phyloP scores from a whole-genome alignment of 2,329 filamentous ascomycete genomes.

The Cladosporium sp. region DNA sequence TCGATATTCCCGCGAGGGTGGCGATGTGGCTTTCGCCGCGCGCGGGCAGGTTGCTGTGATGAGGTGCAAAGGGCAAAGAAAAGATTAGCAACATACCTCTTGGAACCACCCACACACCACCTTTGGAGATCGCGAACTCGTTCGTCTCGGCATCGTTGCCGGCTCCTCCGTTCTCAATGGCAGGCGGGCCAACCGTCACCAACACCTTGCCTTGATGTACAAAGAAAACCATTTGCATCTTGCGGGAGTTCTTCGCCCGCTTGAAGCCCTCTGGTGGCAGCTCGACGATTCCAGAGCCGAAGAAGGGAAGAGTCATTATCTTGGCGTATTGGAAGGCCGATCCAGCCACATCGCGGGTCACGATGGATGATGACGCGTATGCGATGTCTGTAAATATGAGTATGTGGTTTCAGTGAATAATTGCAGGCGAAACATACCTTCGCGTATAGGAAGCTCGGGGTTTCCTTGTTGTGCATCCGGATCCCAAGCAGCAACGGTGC shows the following conservation, averaged over 20 bases:
- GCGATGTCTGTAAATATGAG: conserved; percentile 54
- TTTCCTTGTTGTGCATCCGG: conserved; percentile 33
- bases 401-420: neutral
- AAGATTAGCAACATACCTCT: conserved; percentile 66
- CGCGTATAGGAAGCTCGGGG: conserved; percentile 44
- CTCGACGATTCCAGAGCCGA: conserved; percentile 88
- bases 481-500: conserved; percentile 63
- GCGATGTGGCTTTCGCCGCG: neutral
- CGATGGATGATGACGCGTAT: conserved; percentile 59
- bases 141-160: conserved; percentile 53
- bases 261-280: conserved; percentile 82
- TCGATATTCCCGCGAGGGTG: neutral
- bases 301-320: conserved; percentile 79
- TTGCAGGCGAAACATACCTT: conserved; percentile 34
- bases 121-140: conserved; percentile 79
- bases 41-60: neutral
- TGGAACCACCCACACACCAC: conserved; percentile 92
- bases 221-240: conserved; percentile 98
- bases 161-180: conserved; percentile 1
- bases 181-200: conserved; percentile 63
- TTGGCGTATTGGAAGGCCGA: conserved; percentile 87
- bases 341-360: conserved; percentile 60
- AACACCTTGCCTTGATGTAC: conserved; percentile 80
- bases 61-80: conserved; percentile 21
- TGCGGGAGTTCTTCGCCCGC: conserved; percentile 85